phyloP scores from a whole-genome alignment of 139 green algal genomes.

The Dunaliella sp. region DNA sequence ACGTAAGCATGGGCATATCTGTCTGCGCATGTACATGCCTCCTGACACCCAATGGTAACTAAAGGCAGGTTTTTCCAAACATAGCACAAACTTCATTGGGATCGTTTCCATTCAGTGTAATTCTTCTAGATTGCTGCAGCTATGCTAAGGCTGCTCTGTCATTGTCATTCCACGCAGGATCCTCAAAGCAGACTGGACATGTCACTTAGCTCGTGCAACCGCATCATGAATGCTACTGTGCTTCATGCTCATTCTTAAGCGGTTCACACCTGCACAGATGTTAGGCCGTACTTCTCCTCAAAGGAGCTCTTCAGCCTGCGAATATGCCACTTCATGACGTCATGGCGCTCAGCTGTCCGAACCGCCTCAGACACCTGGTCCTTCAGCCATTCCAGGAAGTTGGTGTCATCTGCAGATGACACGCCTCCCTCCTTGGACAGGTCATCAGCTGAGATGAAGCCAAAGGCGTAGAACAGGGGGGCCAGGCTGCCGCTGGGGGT shows the following conservation, averaged over 20 bases:
- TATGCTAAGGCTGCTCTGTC: not conserved
- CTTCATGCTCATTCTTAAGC: not conserved
- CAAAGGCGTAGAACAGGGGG: conserved; percentile 83
- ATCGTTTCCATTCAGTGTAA: no score
- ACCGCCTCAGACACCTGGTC: conserved; percentile 69
- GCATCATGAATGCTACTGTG: no score
- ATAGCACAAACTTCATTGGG: no score
- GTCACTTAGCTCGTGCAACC: no score
- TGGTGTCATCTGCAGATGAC: conserved; percentile 38
- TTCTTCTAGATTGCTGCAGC: not conserved
- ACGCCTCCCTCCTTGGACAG: conserved; percentile 31
- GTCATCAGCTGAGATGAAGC: conserved; percentile 74
- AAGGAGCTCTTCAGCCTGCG: conserved; percentile 49
- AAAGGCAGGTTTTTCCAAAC: no score
- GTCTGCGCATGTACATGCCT: no score
- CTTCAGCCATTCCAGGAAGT: conserved; percentile 76
- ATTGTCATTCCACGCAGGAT: not conserved
- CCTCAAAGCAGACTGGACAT: no score
- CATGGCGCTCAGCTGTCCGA: conserved; percentile 68
- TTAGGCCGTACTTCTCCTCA: conserved; percentile 65
- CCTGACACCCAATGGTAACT: no score
- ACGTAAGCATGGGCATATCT: no score
- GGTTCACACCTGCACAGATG: conserved; percentile 56
- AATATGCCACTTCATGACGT: conserved; percentile 64
- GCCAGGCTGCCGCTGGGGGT: conserved; percentile 64